phyloP scores from a whole-genome alignment of 1,284 basidiomycete genomes.

The Filobasidium uniguttulatum region DNA sequence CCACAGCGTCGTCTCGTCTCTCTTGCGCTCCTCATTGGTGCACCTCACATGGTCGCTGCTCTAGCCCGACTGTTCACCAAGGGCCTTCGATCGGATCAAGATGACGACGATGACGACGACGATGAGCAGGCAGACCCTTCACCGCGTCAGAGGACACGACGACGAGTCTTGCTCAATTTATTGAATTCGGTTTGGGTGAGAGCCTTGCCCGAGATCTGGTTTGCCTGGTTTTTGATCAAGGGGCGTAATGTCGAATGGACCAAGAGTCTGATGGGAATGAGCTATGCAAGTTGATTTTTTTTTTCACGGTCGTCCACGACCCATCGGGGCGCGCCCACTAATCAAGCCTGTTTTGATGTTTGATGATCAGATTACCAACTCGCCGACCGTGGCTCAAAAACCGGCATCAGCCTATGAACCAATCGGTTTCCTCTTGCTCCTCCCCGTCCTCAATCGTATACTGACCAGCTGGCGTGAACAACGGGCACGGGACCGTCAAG shows the following conservation, averaged over 20 bases:
- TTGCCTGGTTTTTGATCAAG: constrained; percentile 65
- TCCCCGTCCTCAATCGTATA: constrained; percentile 53
- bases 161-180: constrained; percentile 15
- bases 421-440: constrained; percentile 58
- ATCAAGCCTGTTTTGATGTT: too few species aligned
- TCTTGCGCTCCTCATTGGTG: constrained; percentile 41
- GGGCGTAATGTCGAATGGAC: constrained; percentile 64
- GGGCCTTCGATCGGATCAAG: not conserved
- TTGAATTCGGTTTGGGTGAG: constrained; percentile 26
- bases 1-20: constrained; percentile 45
- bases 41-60: not conserved
- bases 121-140: not conserved
- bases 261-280: constrained; percentile 56
- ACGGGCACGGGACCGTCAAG: not conserved
- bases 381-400: not conserved
- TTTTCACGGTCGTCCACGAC: not conserved
- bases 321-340: not conserved
- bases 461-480: constrained; percentile 32
- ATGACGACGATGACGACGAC: too few species aligned
- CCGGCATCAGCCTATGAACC: constrained; percentile 69
- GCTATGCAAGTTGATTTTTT: constrained; percentile 46
- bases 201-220: constrained; percentile 50
- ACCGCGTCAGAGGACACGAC: not conserved
- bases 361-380: not conserved
- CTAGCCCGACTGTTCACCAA: not conserved